Percentiles rank a stretch among this genome's conserved stretches.
These are phyloP conservation scores for Cladosporium austrohemisphaericum DNA, from an alignment of 2,329 filamentous ascomycete genomes.

Conservation along the genomic window DNA sequence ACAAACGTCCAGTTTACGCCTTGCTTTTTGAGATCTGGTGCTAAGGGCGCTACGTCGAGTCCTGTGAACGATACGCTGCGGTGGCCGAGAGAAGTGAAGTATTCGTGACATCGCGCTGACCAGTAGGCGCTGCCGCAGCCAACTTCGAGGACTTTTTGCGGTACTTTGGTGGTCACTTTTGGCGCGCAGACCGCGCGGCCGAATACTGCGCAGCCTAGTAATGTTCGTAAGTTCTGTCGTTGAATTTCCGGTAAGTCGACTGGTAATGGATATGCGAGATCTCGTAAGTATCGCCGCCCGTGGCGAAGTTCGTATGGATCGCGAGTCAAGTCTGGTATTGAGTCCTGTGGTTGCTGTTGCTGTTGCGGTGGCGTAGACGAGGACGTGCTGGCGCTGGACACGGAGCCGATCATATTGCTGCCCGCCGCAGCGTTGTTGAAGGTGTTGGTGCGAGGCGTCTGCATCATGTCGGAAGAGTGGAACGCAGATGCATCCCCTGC, in stretches of 20 bases:
- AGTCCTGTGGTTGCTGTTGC: background rate
- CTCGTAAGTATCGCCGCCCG: constrained; percentile 78
- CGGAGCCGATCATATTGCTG: background rate
- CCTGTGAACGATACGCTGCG: constrained; percentile 73
- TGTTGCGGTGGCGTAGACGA: constrained; percentile 1
- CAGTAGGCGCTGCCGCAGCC: constrained; percentile 86
- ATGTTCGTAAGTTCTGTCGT: constrained; percentile 77
- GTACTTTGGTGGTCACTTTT: constrained; percentile 61
- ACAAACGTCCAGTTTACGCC: constrained; percentile 87
- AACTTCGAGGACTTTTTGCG: constrained; percentile 75
- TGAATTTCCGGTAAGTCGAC: constrained; percentile 84
- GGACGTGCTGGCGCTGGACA: constrained; percentile 9
- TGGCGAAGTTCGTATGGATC: constrained; percentile 56
- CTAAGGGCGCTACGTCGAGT: constrained; percentile 73
- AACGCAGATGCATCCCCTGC: background rate
- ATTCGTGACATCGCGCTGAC: constrained; percentile 82
- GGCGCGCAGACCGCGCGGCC: constrained; percentile 75
- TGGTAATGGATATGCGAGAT: constrained; percentile 79
- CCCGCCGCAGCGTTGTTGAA: background rate
- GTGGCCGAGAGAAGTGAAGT: constrained; percentile 67
- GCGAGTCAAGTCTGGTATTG: background rate
- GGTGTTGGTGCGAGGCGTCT: constrained; percentile 5
- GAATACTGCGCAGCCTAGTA: constrained; percentile 76
- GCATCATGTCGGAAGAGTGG: constrained; percentile 5
- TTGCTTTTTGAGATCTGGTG: constrained; percentile 60